Percentiles rank a stretch among this genome's conserved stretches.
These are phyloP conservation scores for Dryadomyces quercivorus DNA, from an alignment of 2,329 filamentous ascomycete genomes.

Conservation along the genomic window DNA sequence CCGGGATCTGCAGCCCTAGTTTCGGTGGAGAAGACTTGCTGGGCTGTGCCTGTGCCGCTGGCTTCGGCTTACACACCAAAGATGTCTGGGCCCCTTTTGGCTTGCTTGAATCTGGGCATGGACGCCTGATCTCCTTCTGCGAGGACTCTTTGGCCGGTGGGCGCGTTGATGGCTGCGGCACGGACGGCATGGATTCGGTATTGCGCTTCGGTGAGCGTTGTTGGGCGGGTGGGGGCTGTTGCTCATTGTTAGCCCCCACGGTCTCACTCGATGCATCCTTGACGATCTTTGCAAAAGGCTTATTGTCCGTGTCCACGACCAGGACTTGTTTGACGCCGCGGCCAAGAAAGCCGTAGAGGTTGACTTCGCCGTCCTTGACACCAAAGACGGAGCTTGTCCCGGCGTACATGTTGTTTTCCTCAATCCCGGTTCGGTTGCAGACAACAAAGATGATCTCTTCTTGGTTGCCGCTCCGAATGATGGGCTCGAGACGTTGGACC, in stretches of 20 bases:
- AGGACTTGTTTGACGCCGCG: slow-evolving; percentile 58
- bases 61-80: not conserved
- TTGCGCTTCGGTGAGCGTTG: not conserved
- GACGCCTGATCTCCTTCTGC: too few species aligned
- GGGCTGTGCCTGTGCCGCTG: not conserved
- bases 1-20: not conserved
- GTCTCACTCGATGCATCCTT: slow-evolving; percentile 14
- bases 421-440: slow-evolving; percentile 57
- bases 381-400: slow-evolving; percentile 63
- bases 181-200: not conserved
- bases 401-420: slow-evolving; percentile 55
- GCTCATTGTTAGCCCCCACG: not conserved
- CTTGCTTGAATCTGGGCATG: too few species aligned
- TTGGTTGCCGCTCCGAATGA: slow-evolving; percentile 36
- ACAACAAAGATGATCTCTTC: slow-evolving; percentile 58
- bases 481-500: slow-evolving; percentile 57
- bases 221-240: not conserved
- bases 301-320: slow-evolving; percentile 47
- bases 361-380: slow-evolving; percentile 52
- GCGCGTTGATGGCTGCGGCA: not conserved
- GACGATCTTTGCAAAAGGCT: slow-evolving; percentile 33
- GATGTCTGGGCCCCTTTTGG: not conserved
- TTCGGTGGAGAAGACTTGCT: not conserved
- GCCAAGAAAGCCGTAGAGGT: slow-evolving; percentile 56
- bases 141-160: too few species aligned